Evolutionary conservation across 371 early-diverging fungal genomes (phyloP).

Genomic region (Zychaea mexicana): DNA sequence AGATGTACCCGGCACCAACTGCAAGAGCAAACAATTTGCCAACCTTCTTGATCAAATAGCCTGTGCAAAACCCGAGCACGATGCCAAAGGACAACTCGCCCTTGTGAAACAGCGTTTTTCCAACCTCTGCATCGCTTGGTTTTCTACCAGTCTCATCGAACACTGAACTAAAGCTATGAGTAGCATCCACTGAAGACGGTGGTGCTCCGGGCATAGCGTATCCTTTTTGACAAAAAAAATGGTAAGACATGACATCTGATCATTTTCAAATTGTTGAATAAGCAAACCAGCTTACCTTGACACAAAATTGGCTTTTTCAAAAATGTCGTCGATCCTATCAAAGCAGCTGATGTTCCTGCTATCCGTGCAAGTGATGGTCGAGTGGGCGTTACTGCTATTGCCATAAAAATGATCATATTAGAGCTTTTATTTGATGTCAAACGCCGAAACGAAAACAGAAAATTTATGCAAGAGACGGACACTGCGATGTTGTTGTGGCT

Average conservation of each 20-base stretch:
- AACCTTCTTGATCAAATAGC: conserved; percentile 48
- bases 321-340: neutral
- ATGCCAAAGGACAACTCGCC: conserved; percentile 50
- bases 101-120: conserved; percentile 27
- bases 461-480: conserved; percentile 1
- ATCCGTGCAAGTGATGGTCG: neutral
- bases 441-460: neutral
- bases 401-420: neutral
- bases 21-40: conserved; percentile 42
- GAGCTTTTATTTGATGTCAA: neutral
- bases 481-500: neutral
- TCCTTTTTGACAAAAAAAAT: neutral
- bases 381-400: neutral
- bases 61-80: conserved; percentile 50
- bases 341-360: neutral
- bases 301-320: neutral
- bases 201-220: neutral
- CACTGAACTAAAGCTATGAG: neutral
- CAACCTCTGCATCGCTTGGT: conserved; percentile 3
- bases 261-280: too few species aligned
- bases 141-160: neutral
- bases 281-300: too few species aligned
- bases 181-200: neutral
- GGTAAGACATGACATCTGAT: too few species aligned
- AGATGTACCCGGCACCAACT: conserved; percentile 46